Base-by-base conservation (phyloP, 164 flowering plant genomes). In the Stephania yunnanensis region DNA sequence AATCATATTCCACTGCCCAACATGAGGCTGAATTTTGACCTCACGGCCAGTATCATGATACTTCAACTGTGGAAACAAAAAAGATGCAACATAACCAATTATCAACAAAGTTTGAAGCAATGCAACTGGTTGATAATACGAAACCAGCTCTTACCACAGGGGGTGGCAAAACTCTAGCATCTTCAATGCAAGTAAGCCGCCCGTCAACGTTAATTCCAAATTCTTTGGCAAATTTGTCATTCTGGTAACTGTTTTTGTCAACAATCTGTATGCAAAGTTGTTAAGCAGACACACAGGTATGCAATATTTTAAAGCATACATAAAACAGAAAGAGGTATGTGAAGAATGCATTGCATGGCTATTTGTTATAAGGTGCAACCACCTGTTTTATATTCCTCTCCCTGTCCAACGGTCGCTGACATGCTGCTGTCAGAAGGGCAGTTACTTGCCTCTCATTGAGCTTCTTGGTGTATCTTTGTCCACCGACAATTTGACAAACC, bases 1-100 rank as follows among this genome's bases (percentile, higher is more conserved):
- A 0, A 89, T 94, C 99, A 95, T 94, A 46, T 94, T 95, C 99
- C 99, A 95, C 22, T 86, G 89, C 1, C 99, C 99, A n/a, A 86
- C 83, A 7, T 77, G 67, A 2, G 99, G 99, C 46, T 82, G 81
- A 42, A 87, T 85, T 25, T 36, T 74, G 8, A 67, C 8, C 31
- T 90, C 91, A 29, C 73, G 75, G 3, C 98, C 95, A 61, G 77
- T 73, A 0, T 83, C 88, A 81, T 89, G 90, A 73, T 93, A 95
- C 73, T 83, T 85, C 10, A 95, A 89, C 98, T 95, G 84, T 64
- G 44, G 42, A 17, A 58, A 48, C 11, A 58, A n/a, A 1, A 1
- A 36, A 36, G 42, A 7, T 61, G 9, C 66, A 50, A 61, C 25
- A 61, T 6, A 61, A 61, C 20, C 20, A 61, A 61, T 58, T n/a